Evolutionary conservation across 768 basidiomycete genomes (phyloP).

Genomic region (Exidia glandulosa): DNA sequence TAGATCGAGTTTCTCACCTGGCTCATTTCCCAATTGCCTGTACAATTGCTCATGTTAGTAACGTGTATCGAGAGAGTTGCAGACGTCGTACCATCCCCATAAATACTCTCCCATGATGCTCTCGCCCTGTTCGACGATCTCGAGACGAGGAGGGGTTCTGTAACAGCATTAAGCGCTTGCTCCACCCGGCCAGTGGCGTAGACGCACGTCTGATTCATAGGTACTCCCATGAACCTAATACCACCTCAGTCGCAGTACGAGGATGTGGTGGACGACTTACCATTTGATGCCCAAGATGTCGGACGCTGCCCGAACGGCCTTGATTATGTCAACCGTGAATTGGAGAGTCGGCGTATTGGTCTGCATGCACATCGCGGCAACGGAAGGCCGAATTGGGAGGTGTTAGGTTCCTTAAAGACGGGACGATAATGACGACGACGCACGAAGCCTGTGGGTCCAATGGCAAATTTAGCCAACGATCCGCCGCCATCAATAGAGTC

Average conservation of each 20-base stretch:
- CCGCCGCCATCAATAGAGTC: neutral
- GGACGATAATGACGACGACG: slow-evolving; percentile 3
- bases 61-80: too few relatives aligned
- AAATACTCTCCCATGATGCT: neutral
- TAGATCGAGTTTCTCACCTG: neutral
- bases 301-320: slow-evolving; percentile 51
- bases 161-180: neutral
- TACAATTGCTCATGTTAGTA: neutral
- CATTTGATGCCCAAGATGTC: slow-evolving; percentile 49
- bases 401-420: too few relatives aligned
- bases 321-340: slow-evolving; percentile 55
- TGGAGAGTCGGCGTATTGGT: slow-evolving; percentile 60
- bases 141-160: neutral
- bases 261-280: too few relatives aligned
- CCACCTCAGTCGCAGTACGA: too few relatives aligned
- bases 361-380: slow-evolving; percentile 25
- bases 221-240: slow-evolving; percentile 46
- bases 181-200: slow-evolving; percentile 8
- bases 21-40: neutral
- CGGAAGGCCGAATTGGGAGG: neutral
- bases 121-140: neutral
- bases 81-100: neutral
- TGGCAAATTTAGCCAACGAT: neutral
- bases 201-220: slow-evolving; percentile 12
- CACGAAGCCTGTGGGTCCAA: neutral